phyloP scores from a whole-genome alignment of 495 filamentous ascomycete genomes.

The Niebla homalea region DNA sequence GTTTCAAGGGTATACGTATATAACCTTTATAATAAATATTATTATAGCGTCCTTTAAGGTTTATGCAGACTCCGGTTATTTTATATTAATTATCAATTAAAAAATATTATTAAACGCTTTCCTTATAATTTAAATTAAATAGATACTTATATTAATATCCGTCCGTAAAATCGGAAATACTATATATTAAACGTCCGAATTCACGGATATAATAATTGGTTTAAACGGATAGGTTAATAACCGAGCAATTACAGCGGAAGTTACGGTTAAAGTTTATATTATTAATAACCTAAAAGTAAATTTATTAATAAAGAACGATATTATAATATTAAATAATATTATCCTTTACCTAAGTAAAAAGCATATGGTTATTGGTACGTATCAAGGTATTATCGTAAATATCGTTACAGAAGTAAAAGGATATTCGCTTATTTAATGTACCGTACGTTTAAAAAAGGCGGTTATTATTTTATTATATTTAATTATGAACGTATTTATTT shows the following conservation, averaged over 20 bases:
- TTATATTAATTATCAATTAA: background rate
- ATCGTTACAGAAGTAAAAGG: no score
- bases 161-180: no score
- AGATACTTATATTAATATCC: background rate
- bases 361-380: background rate
- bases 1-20: no score
- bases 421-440: no score
- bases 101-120: background rate
- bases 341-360: background rate
- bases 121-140: no score
- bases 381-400: background rate
- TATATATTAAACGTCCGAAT: no score
- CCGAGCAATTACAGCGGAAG: no score
- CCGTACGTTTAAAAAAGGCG: no score
- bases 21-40: no score
- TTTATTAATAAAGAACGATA: background rate
- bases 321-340: background rate
- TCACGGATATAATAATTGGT: no score
- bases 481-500: background rate
- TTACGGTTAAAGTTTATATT: background rate
- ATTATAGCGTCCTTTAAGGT: no score
- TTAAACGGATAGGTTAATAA: no score
- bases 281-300: background rate
- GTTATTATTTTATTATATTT: background rate
- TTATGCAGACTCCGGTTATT: background rate